Conservation (phyloP, 345 rosid species). For the Eucalyptus sideroxylon region DNA sequence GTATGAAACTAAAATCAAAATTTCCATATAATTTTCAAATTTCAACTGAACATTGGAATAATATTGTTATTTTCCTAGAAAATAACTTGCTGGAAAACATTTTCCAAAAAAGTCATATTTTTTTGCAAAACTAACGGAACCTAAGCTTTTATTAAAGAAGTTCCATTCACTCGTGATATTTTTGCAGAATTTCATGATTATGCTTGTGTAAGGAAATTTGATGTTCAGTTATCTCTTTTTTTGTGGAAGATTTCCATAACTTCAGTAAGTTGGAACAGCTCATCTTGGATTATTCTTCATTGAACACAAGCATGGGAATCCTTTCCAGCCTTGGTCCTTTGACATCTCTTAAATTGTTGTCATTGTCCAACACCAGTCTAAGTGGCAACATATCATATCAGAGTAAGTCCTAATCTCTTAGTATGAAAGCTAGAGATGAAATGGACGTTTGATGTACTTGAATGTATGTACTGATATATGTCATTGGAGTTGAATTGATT, state of each 20-base stretch:
- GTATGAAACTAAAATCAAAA: no score
- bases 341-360: background rate
- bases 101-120: no score
- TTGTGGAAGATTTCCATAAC: background rate
- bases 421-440: background rate
- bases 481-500: no score
- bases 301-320: background rate
- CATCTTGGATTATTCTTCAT: background rate
- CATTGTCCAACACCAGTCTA: background rate
- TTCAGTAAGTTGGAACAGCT: background rate
- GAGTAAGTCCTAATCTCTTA: background rate
- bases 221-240: background rate
- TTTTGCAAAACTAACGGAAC: no score
- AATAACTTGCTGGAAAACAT: no score
- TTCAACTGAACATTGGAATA: no score
- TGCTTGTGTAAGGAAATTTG: background rate
- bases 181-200: background rate
- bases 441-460: background rate
- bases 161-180: background rate
- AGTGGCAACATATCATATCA: background rate
- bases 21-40: no score
- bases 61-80: no score
- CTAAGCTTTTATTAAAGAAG: no score
- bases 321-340: background rate
- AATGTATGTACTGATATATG: no score